Evolutionary conservation across 1,139 yeast species (phyloP).

Genomic region (Candida sanyaensis): DNA sequence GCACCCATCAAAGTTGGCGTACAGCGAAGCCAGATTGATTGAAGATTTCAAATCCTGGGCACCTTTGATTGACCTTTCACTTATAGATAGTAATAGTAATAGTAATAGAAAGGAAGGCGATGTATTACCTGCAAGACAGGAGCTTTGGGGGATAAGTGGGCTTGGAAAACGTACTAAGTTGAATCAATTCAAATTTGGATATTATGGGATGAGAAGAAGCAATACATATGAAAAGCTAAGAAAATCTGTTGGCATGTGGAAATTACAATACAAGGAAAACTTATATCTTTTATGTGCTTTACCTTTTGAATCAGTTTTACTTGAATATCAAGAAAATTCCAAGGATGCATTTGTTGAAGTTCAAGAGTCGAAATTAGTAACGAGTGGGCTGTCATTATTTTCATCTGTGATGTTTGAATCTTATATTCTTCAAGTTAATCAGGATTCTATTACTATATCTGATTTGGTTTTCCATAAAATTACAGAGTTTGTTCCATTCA

Average conservation of each 20-base stretch:
- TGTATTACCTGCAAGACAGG: conserved; percentile 27
- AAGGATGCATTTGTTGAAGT: conserved; percentile 28
- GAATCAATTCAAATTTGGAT: conserved; percentile 42
- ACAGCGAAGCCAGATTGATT: conserved; percentile 14
- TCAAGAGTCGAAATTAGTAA: conserved; percentile 19
- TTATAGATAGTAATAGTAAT: conserved; percentile 34
- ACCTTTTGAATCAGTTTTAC: conserved; percentile 38
- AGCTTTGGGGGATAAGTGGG: conserved; percentile 53
- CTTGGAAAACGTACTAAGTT: conserved; percentile 38
- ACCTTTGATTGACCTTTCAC: conserved; percentile 44
- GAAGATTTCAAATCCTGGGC: conserved; percentile 50
- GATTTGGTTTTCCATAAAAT: conserved; percentile 17
- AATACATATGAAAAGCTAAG: conserved; percentile 31
- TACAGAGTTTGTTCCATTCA: conserved; percentile 10
- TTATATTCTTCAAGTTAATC: conserved; percentile 32
- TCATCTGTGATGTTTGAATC: conserved; percentile 13
- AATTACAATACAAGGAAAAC: conserved; percentile 16
- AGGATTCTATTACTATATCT: conserved; percentile 24
- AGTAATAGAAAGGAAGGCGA: conserved; percentile 16
- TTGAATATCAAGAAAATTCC: conserved; percentile 26
- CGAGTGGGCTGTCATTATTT: conserved; percentile 16
- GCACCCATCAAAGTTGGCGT: conserved; percentile 13
- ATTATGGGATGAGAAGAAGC: conserved; percentile 27
- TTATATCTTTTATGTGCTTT: conserved; percentile 35
- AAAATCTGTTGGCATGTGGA: conserved; percentile 25